Evolutionary conservation across 2,329 filamentous ascomycete species (phyloP).

Genomic region (Phaeosphaeriaceae sp.): DNA sequence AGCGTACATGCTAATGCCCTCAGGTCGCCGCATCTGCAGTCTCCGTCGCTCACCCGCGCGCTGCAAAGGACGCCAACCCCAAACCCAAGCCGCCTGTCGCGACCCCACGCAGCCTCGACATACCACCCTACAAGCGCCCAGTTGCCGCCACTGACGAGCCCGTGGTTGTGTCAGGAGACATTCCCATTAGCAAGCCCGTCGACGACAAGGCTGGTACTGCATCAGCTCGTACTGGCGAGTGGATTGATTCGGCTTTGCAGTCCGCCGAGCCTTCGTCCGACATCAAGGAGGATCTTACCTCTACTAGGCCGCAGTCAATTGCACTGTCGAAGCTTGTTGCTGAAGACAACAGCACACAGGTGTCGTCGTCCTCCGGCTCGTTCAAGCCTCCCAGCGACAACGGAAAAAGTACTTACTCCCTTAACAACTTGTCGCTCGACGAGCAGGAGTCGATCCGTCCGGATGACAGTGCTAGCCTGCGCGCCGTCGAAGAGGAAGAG

Average conservation of each 20-base stretch:
- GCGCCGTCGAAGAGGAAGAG: conserved; percentile 90
- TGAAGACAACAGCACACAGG: conserved; percentile 55
- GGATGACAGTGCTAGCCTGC: conserved; percentile 93
- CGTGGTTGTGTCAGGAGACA: background rate
- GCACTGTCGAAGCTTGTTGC: conserved; percentile 40
- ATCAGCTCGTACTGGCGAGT: conserved; percentile 30
- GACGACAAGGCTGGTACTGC: conserved; percentile 31
- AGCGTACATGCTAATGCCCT: conserved; percentile 17
- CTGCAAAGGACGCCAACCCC: conserved; percentile 30
- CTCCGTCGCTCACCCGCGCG: conserved; percentile 24
- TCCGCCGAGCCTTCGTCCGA: conserved; percentile 54
- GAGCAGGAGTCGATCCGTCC: conserved; percentile 95
- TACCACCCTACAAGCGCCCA: conserved; percentile 29
- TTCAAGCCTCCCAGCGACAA: conserved; percentile 91
- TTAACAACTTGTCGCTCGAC: conserved; percentile 93
- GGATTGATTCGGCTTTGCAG: conserved; percentile 29
- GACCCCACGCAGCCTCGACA: conserved; percentile 29
- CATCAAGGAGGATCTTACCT: conserved; percentile 37
- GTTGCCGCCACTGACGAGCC: conserved; percentile 21
- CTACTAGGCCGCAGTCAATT: conserved; percentile 36
- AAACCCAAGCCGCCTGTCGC: conserved; percentile 36
- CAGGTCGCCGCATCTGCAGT: conserved; percentile 52
- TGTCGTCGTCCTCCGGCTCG: conserved; percentile 64
- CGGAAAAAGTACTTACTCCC: conserved; percentile 86
- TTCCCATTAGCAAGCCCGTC: background rate